Evolutionary conservation across 305 asterid genomes (phyloP).

Genomic region (Solanum hybrid): DNA sequence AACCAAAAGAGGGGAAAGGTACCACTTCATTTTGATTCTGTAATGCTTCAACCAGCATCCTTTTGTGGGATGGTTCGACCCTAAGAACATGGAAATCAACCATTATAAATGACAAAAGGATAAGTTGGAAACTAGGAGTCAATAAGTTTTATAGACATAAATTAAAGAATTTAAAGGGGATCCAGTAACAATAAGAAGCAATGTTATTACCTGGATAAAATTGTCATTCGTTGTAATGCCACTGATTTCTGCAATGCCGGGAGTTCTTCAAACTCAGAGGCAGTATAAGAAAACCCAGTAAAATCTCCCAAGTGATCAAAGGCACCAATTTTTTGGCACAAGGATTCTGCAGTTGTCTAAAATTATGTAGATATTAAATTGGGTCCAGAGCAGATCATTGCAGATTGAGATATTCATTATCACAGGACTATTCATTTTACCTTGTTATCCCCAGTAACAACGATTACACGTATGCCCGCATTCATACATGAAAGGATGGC

Average conservation of each 20-base stretch:
- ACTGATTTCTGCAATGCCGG: conserved; percentile 76
- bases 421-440: conserved; percentile 24
- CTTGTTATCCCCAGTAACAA: conserved; percentile 99
- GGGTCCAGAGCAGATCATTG: neutral
- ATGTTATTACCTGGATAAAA: conserved; percentile 60
- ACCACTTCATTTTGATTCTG: conserved; percentile 98
- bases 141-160: neutral
- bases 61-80: conserved; percentile 99
- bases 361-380: conserved; percentile 3
- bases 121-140: neutral
- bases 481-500: conserved; percentile 96
- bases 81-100: conserved; percentile 26
- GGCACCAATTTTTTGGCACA: conserved; percentile 83
- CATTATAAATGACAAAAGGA: neutral
- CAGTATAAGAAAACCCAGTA: conserved; percentile 80
- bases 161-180: neutral
- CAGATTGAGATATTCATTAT: neutral
- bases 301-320: conserved; percentile 81
- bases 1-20: conserved; percentile 16
- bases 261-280: conserved; percentile 94
- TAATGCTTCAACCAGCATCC: conserved; percentile 97
- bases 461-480: conserved; percentile 97
- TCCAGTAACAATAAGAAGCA: conserved; percentile 3
- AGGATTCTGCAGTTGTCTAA: conserved; percentile 88
- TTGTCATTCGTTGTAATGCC: conserved; percentile 84